phyloP scores from a whole-genome alignment of 352 stramenopile genomes.

The Phytophthora ohioensis region DNA sequence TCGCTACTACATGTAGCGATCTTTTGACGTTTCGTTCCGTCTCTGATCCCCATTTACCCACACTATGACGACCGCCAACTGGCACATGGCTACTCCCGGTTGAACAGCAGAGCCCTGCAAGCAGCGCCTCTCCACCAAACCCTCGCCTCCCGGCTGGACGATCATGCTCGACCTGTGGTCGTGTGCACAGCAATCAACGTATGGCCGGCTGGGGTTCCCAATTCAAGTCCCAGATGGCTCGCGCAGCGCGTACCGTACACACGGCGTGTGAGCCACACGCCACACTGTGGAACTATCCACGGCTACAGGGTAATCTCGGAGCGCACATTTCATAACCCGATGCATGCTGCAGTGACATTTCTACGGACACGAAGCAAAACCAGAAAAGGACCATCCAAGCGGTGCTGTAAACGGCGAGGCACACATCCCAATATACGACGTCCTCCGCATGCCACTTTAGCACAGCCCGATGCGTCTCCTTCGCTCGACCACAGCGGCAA shows the following conservation, averaged over 20 bases:
- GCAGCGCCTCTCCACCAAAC: too few species aligned
- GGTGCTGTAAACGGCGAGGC: slow-evolving; percentile 11
- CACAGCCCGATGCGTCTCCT: background rate
- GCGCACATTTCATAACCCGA: slow-evolving; percentile 17
- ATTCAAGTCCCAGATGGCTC: background rate
- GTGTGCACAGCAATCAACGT: background rate
- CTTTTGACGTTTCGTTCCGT: slow-evolving; percentile 12
- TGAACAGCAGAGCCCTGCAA: too few species aligned
- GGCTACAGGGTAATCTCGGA: slow-evolving; percentile 15
- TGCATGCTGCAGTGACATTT: slow-evolving; percentile 10
- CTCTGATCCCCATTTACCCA: slow-evolving; percentile 7
- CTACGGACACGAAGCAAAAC: slow-evolving; percentile 1
- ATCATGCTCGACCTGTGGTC: background rate
- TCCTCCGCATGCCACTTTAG: background rate
- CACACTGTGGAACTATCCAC: background rate
- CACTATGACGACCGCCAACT: slow-evolving; percentile 1
- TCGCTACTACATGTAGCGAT: background rate
- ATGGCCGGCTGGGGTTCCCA: background rate
- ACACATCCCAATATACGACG: slow-evolving; percentile 19
- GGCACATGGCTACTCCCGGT: background rate
- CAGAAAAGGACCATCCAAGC: slow-evolving; percentile 17
- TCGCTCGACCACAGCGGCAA: background rate
- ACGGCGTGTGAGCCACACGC: background rate
- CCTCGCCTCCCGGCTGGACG: too few species aligned
- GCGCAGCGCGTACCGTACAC: slow-evolving; percentile 2